Percentiles rank a stretch among this genome's conserved stretches.
Conservation (phyloP, 2,329 filamentous ascomycete species). For the Fusarium camptoceras region DNA sequence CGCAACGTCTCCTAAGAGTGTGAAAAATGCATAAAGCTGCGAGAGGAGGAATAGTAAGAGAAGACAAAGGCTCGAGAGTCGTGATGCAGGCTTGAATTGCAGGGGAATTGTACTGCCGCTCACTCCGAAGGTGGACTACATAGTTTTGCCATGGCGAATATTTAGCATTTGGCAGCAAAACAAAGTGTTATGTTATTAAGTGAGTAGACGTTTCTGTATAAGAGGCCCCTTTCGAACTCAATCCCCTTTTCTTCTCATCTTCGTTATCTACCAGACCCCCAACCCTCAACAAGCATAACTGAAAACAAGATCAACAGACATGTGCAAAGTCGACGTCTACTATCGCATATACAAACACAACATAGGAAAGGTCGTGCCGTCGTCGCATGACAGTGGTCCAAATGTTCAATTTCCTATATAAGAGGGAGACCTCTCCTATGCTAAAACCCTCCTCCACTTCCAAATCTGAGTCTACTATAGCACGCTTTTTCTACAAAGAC, state of each 20-base stretch:
- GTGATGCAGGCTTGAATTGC: not conserved
- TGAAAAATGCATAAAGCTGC: not conserved
- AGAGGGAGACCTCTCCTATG: not conserved
- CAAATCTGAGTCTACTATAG: not conserved
- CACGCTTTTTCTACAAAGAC: not conserved
- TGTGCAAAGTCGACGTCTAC: not conserved
- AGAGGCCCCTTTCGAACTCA: not conserved
- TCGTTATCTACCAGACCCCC: not conserved
- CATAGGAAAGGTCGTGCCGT: not conserved
- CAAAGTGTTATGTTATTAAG: not conserved
- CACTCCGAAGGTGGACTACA: not conserved
- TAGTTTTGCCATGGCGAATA: fast-evolving
- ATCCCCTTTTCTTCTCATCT: not conserved
- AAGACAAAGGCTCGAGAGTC: not conserved
- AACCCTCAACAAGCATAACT: not conserved
- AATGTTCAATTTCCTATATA: not conserved
- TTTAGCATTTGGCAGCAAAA: not conserved
- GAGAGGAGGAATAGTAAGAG: not conserved
- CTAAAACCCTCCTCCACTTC: not conserved
- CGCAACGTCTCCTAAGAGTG: not conserved
- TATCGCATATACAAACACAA: not conserved
- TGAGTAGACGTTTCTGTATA: not conserved
- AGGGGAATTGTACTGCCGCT: no score
- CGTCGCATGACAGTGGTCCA: not conserved
- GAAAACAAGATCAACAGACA: not conserved